A percentile compares a stretch with the other conserved stretches of the same genome.
Conservation (phyloP, 352 stramenopile species). For the Globisporangium camurandrum region DNA sequence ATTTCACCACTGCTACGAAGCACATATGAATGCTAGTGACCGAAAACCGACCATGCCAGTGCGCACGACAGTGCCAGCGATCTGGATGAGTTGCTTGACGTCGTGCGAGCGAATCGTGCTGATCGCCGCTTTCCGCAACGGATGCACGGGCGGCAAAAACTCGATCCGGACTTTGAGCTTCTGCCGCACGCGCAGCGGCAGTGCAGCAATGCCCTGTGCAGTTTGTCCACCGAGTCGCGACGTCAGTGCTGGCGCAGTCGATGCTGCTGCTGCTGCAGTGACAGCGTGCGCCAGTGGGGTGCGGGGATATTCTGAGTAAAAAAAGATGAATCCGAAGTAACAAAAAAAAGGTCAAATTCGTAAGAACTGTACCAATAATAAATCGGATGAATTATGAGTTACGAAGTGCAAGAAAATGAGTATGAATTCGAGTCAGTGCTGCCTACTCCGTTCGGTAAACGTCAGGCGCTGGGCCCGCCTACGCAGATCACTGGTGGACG, state of each 20-base stretch:
- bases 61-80: slow-evolving; percentile 86
- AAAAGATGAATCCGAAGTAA: too few species aligned
- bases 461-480: too few species aligned
- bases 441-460: too few species aligned
- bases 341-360: too few species aligned
- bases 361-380: too few species aligned
- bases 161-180: slow-evolving; percentile 87
- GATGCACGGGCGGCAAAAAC: slow-evolving; percentile 82
- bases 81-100: slow-evolving; percentile 84
- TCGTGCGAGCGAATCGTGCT: slow-evolving; percentile 86
- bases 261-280: slow-evolving; percentile 9
- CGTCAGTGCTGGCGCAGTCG: background rate
- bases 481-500: too few species aligned
- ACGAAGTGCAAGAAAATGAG: too few species aligned
- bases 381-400: too few species aligned
- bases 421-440: too few species aligned
- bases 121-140: slow-evolving; percentile 18
- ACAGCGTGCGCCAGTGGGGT: slow-evolving; percentile 59
- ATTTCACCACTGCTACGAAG: too few species aligned
- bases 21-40: too few species aligned
- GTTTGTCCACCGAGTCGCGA: slow-evolving; percentile 5
- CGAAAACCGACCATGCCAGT: slow-evolving; percentile 87
- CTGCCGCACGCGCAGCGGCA: slow-evolving; percentile 25
- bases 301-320: too few species aligned
- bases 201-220: slow-evolving; percentile 12